Evolutionary conservation across 805 yeast species (phyloP).

Genomic region (Phaffomyces antillensis): DNA sequence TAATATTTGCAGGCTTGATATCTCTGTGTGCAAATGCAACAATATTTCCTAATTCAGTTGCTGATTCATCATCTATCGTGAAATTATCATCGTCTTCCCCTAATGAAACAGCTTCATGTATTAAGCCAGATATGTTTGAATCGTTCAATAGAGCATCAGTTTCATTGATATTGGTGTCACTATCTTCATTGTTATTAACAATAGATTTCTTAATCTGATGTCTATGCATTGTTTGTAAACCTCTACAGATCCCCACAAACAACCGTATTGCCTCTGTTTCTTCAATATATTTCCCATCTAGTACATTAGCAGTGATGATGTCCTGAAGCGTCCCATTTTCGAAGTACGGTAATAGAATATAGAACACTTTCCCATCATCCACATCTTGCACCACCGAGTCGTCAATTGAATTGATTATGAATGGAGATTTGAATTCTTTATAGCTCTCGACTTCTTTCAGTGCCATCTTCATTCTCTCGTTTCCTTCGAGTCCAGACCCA

Average conservation of each 20-base stretch:
- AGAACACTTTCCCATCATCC: constrained; percentile 76
- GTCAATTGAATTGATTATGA: constrained; percentile 62
- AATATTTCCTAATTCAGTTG: constrained; percentile 47
- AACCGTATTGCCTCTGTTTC: constrained; percentile 59
- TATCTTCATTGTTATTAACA: constrained; percentile 5
- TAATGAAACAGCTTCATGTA: constrained; percentile 20
- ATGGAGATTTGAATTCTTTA: constrained; percentile 60
- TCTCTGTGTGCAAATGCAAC: constrained; percentile 81
- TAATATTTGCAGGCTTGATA: constrained; percentile 82
- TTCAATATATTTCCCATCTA: constrained; percentile 44
- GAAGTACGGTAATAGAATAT: constrained; percentile 74
- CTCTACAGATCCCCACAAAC: constrained; percentile 66
- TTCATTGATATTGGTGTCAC: constrained; percentile 13
- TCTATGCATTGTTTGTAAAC: constrained; percentile 66
- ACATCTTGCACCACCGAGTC: constrained; percentile 63
- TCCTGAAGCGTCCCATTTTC: constrained; percentile 74
- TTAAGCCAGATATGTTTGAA: constrained; percentile 24
- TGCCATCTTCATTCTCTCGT: constrained; percentile 65
- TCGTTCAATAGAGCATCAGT: constrained; percentile 17
- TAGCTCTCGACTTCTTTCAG: constrained; percentile 73
- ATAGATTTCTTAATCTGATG: constrained; percentile 11
- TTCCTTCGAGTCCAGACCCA: constrained; percentile 54
- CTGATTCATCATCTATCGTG: background rate
- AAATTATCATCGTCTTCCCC: constrained; percentile 15
- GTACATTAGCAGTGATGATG: constrained; percentile 54